These are phyloP conservation scores for Sporothrix schenckii DNA, from an alignment of 2,329 filamentous ascomycete species.

Conservation along the genomic window DNA sequence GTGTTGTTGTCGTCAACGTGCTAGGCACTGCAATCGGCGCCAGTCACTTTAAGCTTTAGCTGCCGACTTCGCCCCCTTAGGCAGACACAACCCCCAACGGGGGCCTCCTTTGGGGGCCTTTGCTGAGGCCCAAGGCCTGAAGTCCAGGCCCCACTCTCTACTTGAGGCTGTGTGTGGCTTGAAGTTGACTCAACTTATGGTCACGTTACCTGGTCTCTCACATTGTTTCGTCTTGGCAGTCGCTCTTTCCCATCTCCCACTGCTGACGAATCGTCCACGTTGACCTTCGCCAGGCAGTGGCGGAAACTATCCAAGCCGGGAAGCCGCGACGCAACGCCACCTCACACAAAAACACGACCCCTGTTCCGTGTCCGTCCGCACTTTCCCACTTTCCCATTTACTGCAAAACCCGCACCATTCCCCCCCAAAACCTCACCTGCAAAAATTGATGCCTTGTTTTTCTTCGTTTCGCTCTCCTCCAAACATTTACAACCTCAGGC, in stretches of 20 bases:
- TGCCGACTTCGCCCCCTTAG: constrained; percentile 26
- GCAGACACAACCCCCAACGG: constrained; percentile 23
- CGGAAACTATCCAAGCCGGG: not conserved
- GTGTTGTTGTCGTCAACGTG: constrained; percentile 22
- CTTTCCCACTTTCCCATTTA: not conserved
- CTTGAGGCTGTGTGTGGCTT: constrained; percentile 22
- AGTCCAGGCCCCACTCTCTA: not conserved
- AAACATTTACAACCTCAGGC: constrained; percentile 33
- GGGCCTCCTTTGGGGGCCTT: constrained; percentile 13
- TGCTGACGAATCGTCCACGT: constrained; percentile 24
- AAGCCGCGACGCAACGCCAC: constrained; percentile 19
- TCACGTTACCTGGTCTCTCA: constrained; percentile 9
- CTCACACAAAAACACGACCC: not conserved
- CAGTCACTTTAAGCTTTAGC: not conserved
- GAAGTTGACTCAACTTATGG: constrained; percentile 10
- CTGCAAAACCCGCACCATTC: constrained; percentile 8
- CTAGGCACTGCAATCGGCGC: constrained; percentile 1
- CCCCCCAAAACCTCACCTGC: not conserved
- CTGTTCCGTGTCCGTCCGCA: not conserved
- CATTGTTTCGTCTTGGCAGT: not conserved
- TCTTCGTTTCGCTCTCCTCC: not conserved
- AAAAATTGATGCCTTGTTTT: constrained; percentile 29
- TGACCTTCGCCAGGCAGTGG: constrained; percentile 1
- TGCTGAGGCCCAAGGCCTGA: constrained; percentile 9
- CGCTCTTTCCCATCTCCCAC: not conserved